These are phyloP conservation scores for Xylaria intraflava DNA, from an alignment of 495 filamentous ascomycete genomes.

Conservation along the genomic window DNA sequence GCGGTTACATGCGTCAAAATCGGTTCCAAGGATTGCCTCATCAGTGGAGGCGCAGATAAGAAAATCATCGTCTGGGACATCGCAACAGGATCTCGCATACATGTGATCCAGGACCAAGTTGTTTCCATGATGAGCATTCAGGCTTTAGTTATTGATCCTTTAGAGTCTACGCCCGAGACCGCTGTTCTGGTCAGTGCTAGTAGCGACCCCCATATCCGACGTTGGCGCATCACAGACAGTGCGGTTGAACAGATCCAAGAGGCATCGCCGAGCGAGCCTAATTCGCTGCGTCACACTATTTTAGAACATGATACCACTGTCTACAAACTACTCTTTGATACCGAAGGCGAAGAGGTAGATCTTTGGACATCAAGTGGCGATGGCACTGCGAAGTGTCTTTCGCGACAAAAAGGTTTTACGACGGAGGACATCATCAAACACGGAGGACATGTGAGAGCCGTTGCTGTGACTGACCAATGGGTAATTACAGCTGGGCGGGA, in stretches of 20 bases:
- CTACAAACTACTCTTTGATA: conserved; percentile 64
- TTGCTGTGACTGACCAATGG: conserved; percentile 68
- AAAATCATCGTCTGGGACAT: conserved; percentile 80
- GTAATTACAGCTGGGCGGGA: conserved; percentile 86
- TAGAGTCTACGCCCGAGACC: conserved; percentile 38
- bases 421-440: conserved; percentile 67
- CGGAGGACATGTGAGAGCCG: conserved; percentile 82
- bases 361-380: conserved; percentile 90
- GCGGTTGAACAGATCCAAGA: conserved; percentile 42
- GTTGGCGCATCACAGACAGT: conserved; percentile 51
- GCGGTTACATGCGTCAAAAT: conserved; percentile 53
- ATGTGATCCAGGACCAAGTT: conserved; percentile 58
- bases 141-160: conserved; percentile 65
- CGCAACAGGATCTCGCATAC: conserved; percentile 56
- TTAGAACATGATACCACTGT: conserved; percentile 85
- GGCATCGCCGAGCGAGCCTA: conserved; percentile 30
- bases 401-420: conserved; percentile 57
- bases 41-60: conserved; percentile 83
- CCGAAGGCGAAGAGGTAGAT: conserved; percentile 53
- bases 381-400: conserved; percentile 69
- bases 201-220: conserved; percentile 77
- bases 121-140: conserved; percentile 72
- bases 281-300: conserved; percentile 50
- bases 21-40: conserved; percentile 56
- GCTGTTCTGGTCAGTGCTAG: conserved; percentile 67